Evolutionary conservation across 2,329 filamentous ascomycete species (phyloP).

Genomic region (Conoideocrella luteorostrata): DNA sequence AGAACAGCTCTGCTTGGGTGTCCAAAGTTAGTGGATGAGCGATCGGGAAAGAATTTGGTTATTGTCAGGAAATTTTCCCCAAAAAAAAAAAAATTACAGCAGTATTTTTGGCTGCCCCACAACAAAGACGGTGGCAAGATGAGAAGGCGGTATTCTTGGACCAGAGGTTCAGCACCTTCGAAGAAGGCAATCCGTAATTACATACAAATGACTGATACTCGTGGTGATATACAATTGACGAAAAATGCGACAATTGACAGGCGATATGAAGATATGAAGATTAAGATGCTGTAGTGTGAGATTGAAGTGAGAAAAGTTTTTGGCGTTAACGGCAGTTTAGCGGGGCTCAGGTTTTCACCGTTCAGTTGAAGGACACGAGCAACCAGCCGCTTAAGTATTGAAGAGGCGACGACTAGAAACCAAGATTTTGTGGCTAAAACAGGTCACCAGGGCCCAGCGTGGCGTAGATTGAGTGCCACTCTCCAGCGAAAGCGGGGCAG

Average conservation of each 20-base stretch:
- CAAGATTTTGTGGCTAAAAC: slow-evolving; percentile 5
- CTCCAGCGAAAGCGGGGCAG: slow-evolving; percentile 7
- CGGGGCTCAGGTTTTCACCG: slow-evolving; percentile 11
- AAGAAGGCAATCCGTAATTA: not conserved
- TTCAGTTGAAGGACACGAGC: not conserved
- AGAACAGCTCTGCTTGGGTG: not conserved
- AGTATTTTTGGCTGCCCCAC: not conserved
- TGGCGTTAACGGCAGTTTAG: slow-evolving; percentile 14
- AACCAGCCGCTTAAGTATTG: slow-evolving; percentile 2
- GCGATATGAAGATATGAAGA: slow-evolving; percentile 7
- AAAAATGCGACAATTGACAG: slow-evolving; percentile 1
- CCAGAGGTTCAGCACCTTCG: too few species aligned
- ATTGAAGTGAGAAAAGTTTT: slow-evolving; percentile 20
- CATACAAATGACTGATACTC: not conserved
- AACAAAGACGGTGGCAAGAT: not conserved
- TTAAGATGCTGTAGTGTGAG: slow-evolving; percentile 5
- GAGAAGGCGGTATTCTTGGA: too few species aligned
- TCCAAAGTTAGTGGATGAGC: not conserved
- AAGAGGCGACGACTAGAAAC: slow-evolving; percentile 3
- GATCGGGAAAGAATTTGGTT: not conserved
- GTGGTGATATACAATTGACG: slow-evolving; percentile 1
- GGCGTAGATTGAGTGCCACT: slow-evolving; percentile 5
- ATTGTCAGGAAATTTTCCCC: not conserved
- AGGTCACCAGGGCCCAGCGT: not conserved
- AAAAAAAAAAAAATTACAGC: slow-evolving; percentile 2